These are phyloP conservation scores for Mycena crocata DNA, from an alignment of 768 basidiomycete genomes.

Conservation along the genomic window DNA sequence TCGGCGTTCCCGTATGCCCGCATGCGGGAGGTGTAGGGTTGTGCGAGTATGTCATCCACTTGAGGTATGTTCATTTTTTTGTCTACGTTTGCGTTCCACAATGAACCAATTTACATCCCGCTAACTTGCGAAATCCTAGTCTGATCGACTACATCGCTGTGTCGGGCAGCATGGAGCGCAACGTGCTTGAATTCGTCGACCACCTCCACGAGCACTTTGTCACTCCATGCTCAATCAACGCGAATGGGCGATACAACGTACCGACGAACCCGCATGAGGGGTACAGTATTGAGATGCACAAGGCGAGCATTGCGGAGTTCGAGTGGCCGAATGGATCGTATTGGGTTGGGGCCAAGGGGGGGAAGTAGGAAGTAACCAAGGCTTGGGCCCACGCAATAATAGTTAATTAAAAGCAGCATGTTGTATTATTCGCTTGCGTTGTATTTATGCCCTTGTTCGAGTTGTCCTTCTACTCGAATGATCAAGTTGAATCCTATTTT, in stretches of 20 bases:
- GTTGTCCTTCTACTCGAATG: too few relatives aligned
- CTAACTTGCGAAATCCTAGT: too few relatives aligned
- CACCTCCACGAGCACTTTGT: constrained; percentile 96
- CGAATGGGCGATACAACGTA: constrained; percentile 87
- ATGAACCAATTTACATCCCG: too few relatives aligned
- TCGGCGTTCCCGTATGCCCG: constrained; percentile 88
- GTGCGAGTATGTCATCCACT: constrained; percentile 91
- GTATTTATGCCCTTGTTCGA: background rate
- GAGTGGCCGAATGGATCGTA: constrained; percentile 90
- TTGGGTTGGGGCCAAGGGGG: constrained; percentile 62
- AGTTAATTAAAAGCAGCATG: background rate
- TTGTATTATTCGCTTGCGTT: too few relatives aligned
- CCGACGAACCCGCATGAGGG: constrained; percentile 81
- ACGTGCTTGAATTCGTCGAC: constrained; percentile 91
- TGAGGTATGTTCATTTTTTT: constrained; percentile 58
- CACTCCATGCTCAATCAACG: constrained; percentile 89
- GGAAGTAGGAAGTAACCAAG: too few relatives aligned
- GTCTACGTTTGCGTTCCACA: too few relatives aligned
- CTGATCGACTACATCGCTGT: constrained; percentile 95
- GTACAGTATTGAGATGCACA: constrained; percentile 93
- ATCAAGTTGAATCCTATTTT: constrained; percentile 12
- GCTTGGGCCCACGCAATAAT: too few relatives aligned
- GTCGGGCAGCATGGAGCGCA: constrained; percentile 92
- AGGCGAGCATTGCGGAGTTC: constrained; percentile 82
- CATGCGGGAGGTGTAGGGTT: constrained; percentile 96